These are phyloP conservation scores for Crataegus laevigata DNA, from an alignment of 306 rosid genomes.

Conservation along the genomic window DNA sequence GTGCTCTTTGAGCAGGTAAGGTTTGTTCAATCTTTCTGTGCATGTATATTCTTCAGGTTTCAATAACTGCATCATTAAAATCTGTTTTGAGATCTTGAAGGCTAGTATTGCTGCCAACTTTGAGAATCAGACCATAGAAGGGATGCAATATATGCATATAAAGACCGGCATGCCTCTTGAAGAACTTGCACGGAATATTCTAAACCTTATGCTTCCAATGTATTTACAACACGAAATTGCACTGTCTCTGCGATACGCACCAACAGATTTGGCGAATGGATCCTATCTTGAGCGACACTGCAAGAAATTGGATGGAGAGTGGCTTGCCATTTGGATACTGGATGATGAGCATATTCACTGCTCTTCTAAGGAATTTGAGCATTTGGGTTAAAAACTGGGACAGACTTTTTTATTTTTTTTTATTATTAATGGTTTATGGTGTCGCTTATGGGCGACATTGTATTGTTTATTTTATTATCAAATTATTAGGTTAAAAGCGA, in stretches of 20 bases:
- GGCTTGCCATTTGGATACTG: conserved; percentile 43
- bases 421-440: too few species aligned
- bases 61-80: background rate
- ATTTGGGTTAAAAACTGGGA: too few species aligned
- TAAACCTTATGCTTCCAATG: conserved; percentile 48
- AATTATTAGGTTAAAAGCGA: too few species aligned
- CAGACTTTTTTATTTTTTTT: too few species aligned
- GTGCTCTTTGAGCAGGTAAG: conserved; percentile 61
- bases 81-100: conserved; percentile 20
- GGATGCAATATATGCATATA: conserved; percentile 30
- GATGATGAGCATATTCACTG: conserved; percentile 48
- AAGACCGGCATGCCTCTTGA: conserved; percentile 59
- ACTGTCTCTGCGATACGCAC: conserved; percentile 41
- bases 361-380: conserved; percentile 63
- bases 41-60: background rate
- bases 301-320: conserved; percentile 52
- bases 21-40: background rate
- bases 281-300: conserved; percentile 49
- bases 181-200: conserved; percentile 50
- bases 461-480: too few species aligned
- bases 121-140: conserved; percentile 27
- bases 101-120: conserved; percentile 26
- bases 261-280: conserved; percentile 46
- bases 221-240: conserved; percentile 46
- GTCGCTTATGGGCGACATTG: too few species aligned